Percentiles rank a stretch among this genome's conserved stretches.
These are phyloP conservation scores for Thalassiosira livingstoniorum DNA, from an alignment of 352 stramenopile genomes.

Conservation along the genomic window DNA sequence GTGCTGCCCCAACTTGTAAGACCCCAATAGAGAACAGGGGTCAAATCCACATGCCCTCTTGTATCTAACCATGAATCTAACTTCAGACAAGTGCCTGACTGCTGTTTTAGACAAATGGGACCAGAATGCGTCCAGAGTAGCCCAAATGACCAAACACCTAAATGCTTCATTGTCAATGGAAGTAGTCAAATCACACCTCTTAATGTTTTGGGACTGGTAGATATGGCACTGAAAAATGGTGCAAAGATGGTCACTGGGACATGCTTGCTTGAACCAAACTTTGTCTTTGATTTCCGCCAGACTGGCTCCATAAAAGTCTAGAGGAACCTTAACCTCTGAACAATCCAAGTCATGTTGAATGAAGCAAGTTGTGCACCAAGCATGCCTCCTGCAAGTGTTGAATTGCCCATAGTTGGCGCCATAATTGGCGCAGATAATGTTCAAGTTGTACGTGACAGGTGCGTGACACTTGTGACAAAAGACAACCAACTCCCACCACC, in stretches of 20 bases:
- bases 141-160: slow-evolving; percentile 1
- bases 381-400: background rate
- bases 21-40: background rate
- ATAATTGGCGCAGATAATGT: slow-evolving; percentile 2
- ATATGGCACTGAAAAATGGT: slow-evolving; percentile 12
- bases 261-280: slow-evolving; percentile 12
- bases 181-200: background rate
- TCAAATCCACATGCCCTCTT: background rate
- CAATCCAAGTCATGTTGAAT: background rate
- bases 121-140: slow-evolving; percentile 12
- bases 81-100: background rate
- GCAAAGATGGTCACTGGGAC: slow-evolving; percentile 13
- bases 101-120: background rate
- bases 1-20: background rate
- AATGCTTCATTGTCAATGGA: background rate
- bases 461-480: slow-evolving; percentile 4
- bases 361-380: background rate
- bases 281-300: background rate
- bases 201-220: too few relatives aligned
- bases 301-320: slow-evolving; percentile 13
- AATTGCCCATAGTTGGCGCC: background rate
- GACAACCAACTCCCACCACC: slow-evolving; percentile 14
- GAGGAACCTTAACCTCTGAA: too few relatives aligned
- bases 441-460: too few relatives aligned
- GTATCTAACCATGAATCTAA: slow-evolving; percentile 9